Conservation (phyloP, 2,329 filamentous ascomycete genomes). For the Pseudopithomyces maydicus region DNA sequence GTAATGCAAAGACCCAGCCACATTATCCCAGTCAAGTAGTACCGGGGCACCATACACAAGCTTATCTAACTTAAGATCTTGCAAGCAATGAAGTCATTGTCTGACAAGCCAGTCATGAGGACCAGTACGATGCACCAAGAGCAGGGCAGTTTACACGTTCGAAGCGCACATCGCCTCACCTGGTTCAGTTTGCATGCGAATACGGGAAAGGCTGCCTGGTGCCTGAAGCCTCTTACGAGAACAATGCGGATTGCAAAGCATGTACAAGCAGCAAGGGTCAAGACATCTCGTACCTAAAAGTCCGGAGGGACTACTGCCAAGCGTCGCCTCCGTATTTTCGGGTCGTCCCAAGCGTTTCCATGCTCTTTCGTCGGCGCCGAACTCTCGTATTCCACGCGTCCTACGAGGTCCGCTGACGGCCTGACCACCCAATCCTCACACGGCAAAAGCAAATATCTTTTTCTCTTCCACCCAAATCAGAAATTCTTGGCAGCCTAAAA, state of each 20-base stretch:
- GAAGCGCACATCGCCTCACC: not conserved
- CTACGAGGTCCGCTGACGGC: not conserved
- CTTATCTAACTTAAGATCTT: slow-evolving; percentile 3
- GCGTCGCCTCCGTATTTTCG: not conserved
- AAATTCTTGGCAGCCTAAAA: slow-evolving; percentile 9
- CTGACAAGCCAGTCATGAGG: not conserved
- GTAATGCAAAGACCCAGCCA: not conserved
- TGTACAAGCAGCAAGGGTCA: not conserved
- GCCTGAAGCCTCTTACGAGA: not conserved
- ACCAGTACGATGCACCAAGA: not conserved
- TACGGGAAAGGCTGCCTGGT: not conserved
- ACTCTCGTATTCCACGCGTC: slow-evolving; percentile 6
- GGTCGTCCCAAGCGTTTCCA: not conserved
- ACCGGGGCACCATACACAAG: not conserved
- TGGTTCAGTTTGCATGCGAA: not conserved
- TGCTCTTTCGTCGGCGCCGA: slow-evolving; percentile 1
- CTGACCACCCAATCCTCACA: not conserved
- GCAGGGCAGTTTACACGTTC: not conserved
- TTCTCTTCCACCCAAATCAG: not conserved
- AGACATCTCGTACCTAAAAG: not conserved
- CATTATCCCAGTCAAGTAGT: not conserved
- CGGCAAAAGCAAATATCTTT: not conserved
- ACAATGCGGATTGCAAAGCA: not conserved
- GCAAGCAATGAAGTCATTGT: slow-evolving; percentile 1
- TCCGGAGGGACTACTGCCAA: not conserved